A percentile compares a stretch with the other conserved stretches of the same genome.
Evolutionary conservation across 768 basidiomycete species (phyloP).

Genomic region (Mycena leptocephala): DNA sequence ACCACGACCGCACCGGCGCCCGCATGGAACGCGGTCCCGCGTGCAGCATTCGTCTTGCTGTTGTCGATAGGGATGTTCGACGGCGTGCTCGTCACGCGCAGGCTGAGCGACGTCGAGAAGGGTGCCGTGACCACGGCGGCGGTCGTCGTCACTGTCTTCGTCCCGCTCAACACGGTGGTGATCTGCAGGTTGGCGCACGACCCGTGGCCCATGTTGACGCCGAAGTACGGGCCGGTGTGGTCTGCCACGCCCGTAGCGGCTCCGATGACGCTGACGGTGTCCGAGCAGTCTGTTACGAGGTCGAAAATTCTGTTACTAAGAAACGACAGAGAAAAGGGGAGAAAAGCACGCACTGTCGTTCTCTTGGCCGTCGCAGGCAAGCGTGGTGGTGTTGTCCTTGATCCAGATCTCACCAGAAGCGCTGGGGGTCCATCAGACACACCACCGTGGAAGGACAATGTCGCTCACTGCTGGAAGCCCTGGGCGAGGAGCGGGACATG

Average conservation of each 20-base stretch:
- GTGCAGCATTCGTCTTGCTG: neutral
- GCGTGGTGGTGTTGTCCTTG: slow-evolving; percentile 13
- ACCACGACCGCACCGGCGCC: neutral
- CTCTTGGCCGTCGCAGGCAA: slow-evolving; percentile 19
- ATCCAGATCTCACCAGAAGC: slow-evolving; percentile 17
- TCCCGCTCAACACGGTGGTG: slow-evolving; percentile 11
- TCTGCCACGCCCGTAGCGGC: slow-evolving; percentile 6
- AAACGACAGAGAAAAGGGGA: neutral
- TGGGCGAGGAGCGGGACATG: slow-evolving; percentile 19
- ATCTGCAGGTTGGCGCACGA: slow-evolving; percentile 6
- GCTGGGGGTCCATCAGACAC: neutral
- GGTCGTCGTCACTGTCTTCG: neutral
- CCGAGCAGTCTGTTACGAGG: slow-evolving; percentile 8
- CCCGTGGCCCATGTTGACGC: slow-evolving; percentile 15
- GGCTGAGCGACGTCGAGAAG: slow-evolving; percentile 12
- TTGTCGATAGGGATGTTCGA: slow-evolving; percentile 21
- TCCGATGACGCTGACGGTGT: slow-evolving; percentile 7
- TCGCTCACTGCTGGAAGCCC: slow-evolving; percentile 13
- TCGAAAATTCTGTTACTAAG: neutral
- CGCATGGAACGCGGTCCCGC: neutral
- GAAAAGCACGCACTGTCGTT: slow-evolving; percentile 15
- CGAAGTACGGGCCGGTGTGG: slow-evolving; percentile 21
- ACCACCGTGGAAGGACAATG: neutral
- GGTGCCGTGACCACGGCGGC: neutral
- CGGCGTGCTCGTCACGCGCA: slow-evolving; percentile 20